Conservation (phyloP, 495 filamentous ascomycete genomes). For the Penicillium turbatum region DNA sequence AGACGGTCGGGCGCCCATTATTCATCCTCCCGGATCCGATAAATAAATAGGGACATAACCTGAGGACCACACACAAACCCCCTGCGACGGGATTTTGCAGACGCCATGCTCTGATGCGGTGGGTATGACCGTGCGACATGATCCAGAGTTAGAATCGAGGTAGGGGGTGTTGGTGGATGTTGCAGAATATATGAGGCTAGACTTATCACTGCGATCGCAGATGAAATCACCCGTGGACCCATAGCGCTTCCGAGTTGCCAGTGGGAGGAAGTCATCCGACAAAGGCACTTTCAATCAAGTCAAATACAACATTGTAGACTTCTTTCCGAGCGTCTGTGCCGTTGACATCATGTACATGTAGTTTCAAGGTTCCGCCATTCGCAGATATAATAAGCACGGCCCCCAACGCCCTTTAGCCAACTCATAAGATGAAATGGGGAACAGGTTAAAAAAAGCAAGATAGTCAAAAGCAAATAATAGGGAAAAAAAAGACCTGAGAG, state of each 20-base stretch:
- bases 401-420: not conserved
- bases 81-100: conserved; percentile 10
- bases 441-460: not conserved
- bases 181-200: not conserved
- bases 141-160: conserved; percentile 6
- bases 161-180: not conserved
- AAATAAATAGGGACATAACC: not conserved
- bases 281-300: not conserved
- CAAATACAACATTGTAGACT: not conserved
- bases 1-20: conserved; percentile 7
- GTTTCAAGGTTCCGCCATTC: not conserved
- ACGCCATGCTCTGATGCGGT: conserved; percentile 6
- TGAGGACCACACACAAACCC: not conserved
- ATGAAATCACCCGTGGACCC: not conserved
- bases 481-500: not conserved
- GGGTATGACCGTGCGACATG: conserved; percentile 11
- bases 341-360: no score
- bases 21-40: not conserved
- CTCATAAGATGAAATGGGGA: not conserved
- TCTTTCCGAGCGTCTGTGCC: not conserved
- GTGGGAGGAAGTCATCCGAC: not conserved
- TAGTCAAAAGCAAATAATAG: not conserved
- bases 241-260: not conserved
- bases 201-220: not conserved
- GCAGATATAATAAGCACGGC: not conserved